phyloP scores from a whole-genome alignment of 495 filamentous ascomycete species.

The Penicillium parvum region DNA sequence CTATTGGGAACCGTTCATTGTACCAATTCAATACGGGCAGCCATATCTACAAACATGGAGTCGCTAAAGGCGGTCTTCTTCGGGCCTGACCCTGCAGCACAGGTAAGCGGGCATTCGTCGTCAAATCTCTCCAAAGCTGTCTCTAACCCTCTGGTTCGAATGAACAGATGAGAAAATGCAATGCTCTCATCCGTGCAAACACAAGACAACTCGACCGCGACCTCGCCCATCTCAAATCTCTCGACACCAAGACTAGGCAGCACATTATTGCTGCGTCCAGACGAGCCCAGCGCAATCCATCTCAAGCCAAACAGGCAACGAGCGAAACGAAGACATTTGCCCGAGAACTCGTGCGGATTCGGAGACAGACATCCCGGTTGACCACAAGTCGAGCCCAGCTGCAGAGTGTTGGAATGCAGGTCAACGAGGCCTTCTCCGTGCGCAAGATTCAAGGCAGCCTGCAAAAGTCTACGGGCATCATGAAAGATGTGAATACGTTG shows the following conservation, averaged over 20 bases:
- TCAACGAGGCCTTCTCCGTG: conserved; percentile 92
- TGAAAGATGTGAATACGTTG: conserved; percentile 92
- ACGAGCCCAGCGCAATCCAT: conserved; percentile 72
- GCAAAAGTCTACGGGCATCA: conserved; percentile 78
- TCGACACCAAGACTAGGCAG: conserved; percentile 81
- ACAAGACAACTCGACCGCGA: conserved; percentile 94
- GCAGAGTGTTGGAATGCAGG: conserved; percentile 94
- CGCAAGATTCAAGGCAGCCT: conserved; percentile 96
- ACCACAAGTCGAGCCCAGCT: conserved; percentile 87
- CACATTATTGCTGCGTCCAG: conserved; percentile 74
- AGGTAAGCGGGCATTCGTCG: conserved; percentile 52
- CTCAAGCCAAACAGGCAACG: conserved; percentile 68
- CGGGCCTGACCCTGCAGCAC: conserved; percentile 86
- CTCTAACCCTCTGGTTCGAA: conserved; percentile 1
- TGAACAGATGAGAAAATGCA: conserved; percentile 90
- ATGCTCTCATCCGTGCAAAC: conserved; percentile 82
- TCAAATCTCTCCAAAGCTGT: background rate
- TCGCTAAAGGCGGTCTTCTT: conserved; percentile 80
- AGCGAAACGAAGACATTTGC: conserved; percentile 82
- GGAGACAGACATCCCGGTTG: conserved; percentile 68
- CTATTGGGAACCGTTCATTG: too few species aligned
- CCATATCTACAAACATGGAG: conserved; percentile 66
- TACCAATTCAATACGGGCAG: too few species aligned
- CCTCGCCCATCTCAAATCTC: conserved; percentile 64
- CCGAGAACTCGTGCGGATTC: conserved; percentile 76